phyloP scores from a whole-genome alignment of 257 asterid genomes.

The Solanum arcanum region DNA sequence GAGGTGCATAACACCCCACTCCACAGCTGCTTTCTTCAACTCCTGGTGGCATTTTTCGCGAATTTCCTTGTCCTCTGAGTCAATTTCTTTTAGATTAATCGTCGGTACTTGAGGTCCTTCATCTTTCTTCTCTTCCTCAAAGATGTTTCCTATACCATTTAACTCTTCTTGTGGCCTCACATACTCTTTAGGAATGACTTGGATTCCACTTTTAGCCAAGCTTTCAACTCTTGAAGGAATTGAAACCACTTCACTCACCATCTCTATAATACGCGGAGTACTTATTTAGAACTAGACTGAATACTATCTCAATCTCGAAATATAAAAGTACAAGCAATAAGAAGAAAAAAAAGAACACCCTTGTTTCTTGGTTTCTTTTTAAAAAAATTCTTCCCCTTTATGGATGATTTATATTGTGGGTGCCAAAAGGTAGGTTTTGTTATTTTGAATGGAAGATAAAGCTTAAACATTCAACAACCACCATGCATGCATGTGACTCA shows the following conservation, averaged over 20 bases:
- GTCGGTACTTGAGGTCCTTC: constrained; percentile 59
- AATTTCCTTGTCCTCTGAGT: constrained; percentile 27
- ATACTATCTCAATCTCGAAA: not conserved
- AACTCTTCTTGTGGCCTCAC: constrained; percentile 62
- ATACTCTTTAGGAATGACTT: constrained; percentile 66
- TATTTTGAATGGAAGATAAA: not conserved
- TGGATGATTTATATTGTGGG: not conserved
- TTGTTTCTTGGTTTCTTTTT: not conserved
- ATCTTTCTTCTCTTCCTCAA: constrained; percentile 38
- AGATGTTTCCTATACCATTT: constrained; percentile 41
- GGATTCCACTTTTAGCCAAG: constrained; percentile 45
- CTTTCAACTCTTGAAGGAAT: constrained; percentile 42
- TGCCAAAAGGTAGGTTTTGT: not conserved
- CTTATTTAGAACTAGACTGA: not conserved
- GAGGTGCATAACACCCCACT: constrained; percentile 95
- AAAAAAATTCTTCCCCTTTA: not conserved
- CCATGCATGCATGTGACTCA: not conserved
- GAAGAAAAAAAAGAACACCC: not conserved
- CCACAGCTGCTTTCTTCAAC: constrained; percentile 58
- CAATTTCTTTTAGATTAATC: constrained; percentile 34
- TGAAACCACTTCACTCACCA: constrained; percentile 1
- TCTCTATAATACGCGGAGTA: not conserved
- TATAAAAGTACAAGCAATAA: not conserved
- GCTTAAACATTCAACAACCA: not conserved
- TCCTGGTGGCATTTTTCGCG: constrained; percentile 34